A percentile compares a stretch with the other conserved stretches of the same genome.
phyloP scores from a whole-genome alignment of 2,329 filamentous ascomycete species.

The Geosmithia morbida region DNA sequence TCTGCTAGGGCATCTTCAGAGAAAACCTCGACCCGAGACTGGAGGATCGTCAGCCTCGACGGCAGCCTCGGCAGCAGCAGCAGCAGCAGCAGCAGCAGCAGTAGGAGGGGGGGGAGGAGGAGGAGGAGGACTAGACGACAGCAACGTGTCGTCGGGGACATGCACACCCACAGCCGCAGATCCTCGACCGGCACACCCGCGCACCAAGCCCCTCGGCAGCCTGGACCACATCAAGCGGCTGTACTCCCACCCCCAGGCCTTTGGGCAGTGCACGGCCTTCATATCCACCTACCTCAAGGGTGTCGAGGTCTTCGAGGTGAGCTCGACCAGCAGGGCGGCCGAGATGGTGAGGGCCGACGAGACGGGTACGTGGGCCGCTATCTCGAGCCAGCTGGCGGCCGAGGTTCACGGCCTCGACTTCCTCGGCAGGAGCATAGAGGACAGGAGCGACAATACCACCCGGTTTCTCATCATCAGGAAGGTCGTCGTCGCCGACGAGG shows the following conservation, averaged over 20 bases:
- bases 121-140: not conserved
- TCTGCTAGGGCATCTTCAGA: constrained; percentile 47
- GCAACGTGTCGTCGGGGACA: constrained; percentile 20
- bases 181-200: constrained; percentile 28
- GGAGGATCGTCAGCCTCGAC: no score
- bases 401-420: constrained; percentile 52
- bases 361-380: constrained; percentile 54
- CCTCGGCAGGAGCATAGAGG: constrained; percentile 57
- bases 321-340: constrained; percentile 74
- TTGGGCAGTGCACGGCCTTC: constrained; percentile 77
- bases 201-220: constrained; percentile 29
- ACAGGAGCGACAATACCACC: constrained; percentile 62
- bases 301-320: constrained; percentile 69
- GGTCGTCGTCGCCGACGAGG: constrained; percentile 4
- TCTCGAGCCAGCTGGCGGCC: constrained; percentile 64
- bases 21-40: not conserved
- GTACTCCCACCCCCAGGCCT: constrained; percentile 91
- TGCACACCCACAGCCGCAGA: constrained; percentile 33
- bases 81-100: no score
- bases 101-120: no score
- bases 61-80: no score
- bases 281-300: constrained; percentile 54
- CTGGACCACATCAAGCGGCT: constrained; percentile 56
- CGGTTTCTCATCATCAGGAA: constrained; percentile 55
- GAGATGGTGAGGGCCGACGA: constrained; percentile 53